These are phyloP conservation scores for Kwoniella sp. DNA, from an alignment of 768 basidiomycete species.

Conservation along the genomic window DNA sequence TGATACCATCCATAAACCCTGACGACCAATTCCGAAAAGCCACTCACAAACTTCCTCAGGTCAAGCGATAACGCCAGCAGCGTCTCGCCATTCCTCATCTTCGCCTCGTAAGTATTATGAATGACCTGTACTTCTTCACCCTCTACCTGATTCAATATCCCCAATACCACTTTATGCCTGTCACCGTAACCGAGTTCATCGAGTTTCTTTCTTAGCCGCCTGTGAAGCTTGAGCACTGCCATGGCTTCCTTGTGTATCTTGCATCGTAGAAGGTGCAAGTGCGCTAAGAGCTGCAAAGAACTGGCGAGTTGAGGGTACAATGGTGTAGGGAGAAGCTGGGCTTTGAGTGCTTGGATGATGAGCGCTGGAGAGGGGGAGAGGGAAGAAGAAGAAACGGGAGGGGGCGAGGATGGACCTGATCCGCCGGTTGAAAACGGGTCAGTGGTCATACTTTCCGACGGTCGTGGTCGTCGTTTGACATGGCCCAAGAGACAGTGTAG, in stretches of 20 bases:
- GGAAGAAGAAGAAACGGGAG: not conserved
- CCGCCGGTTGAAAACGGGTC: not conserved
- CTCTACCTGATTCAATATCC: slow-evolving; percentile 21
- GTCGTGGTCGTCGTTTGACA: no score
- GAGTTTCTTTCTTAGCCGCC: slow-evolving; percentile 3
- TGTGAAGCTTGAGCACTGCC: slow-evolving; percentile 14
- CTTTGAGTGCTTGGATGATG: slow-evolving; percentile 22
- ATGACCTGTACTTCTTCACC: slow-evolving; percentile 13
- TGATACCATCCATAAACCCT: no score
- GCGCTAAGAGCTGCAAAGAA: slow-evolving; percentile 31
- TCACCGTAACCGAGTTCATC: slow-evolving; percentile 1
- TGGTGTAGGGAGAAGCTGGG: slow-evolving; percentile 19
- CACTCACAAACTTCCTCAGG: slow-evolving; percentile 29
- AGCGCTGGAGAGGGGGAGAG: slow-evolving; percentile 3
- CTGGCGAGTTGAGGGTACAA: slow-evolving; percentile 12
- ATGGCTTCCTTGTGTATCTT: slow-evolving; percentile 22
- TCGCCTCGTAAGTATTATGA: not conserved
- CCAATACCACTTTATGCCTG: not conserved
- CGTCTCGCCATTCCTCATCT: slow-evolving; percentile 1
- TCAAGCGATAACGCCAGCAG: slow-evolving; percentile 34
- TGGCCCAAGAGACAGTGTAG: no score
- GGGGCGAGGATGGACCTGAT: not conserved
- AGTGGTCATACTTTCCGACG: not conserved
- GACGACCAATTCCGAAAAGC: no score
- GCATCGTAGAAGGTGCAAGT: slow-evolving; percentile 25